Evolutionary conservation across 352 stramenopile genomes (phyloP), one percentile per base, ranked within the genome.

Genomic region (Globisporangium yorkense): DNA sequence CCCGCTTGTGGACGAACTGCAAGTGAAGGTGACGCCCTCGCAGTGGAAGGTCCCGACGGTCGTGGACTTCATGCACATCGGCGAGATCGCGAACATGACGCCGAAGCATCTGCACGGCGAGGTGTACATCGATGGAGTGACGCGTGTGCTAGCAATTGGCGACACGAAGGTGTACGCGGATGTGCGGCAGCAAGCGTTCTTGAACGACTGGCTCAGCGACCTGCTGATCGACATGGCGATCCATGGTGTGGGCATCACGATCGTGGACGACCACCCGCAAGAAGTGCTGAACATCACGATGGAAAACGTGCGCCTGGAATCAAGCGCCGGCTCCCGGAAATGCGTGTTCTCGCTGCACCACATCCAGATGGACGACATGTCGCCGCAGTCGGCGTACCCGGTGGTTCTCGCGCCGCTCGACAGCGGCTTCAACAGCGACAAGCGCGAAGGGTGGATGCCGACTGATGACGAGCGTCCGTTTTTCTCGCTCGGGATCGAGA

Each of bases 291-390:
- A 94, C 72, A 76, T 96, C 49, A 94, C 84, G 15, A 85, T 96
- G 75, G 86, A 96, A 60, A 89, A 62, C n/a, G 75, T 96, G 57
- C 75, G 67, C 1, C 74, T 95, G 31, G 65, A 73, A 18, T 91
- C 83, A 18, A 71, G 62, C 16, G 67, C 71, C 21, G 55, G 60
- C 37, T 90, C 83, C 15, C 65, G 83, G 9, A 61, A 62, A 9
- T 62, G 80, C 54, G 71, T 72, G 18, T 82, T 90, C 24, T 77
- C 76, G 40, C 61, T 94, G 46, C 86, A 96, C 45, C 86, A 96
- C 44, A 69, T 96, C 50, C 84, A 96, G 66, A 72, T 96, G 15
- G 86, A 96, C 59, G 86, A 96, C 44, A 96, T 96, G 86, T 89
- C 74, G 8, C 61, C 75, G 2, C 57, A 83, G 47, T 75, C 84